Percentiles rank a stretch among this genome's conserved stretches.
These are phyloP conservation scores for Mycotypha africana DNA, from an alignment of 371 early-diverging fungal species.

Conservation along the genomic window DNA sequence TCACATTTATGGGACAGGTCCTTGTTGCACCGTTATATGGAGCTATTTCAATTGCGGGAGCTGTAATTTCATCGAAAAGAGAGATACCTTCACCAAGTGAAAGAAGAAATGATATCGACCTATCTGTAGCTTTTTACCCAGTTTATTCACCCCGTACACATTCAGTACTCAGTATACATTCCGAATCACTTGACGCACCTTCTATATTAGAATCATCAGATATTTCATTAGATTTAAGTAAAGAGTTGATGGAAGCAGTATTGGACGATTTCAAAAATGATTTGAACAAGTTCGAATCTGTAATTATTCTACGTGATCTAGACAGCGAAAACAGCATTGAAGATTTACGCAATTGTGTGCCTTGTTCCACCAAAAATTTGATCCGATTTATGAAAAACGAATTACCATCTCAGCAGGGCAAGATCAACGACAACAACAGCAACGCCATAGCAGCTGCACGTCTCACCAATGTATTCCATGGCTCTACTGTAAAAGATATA, in stretches of 20 bases:
- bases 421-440: too few relatives aligned
- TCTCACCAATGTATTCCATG: too few relatives aligned
- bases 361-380: constrained; percentile 6
- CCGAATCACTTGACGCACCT: constrained; percentile 12
- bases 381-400: constrained; percentile 7
- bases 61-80: constrained; percentile 13
- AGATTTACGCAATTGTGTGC: constrained; percentile 4
- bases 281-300: constrained; percentile 1
- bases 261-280: constrained; percentile 9
- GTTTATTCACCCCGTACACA: constrained; percentile 58
- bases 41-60: constrained; percentile 34
- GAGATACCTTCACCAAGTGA: neutral
- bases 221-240: constrained; percentile 1
- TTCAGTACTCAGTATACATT: constrained; percentile 47
- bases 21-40: constrained; percentile 39
- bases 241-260: constrained; percentile 10
- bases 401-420: neutral
- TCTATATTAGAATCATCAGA: neutral
- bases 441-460: too few relatives aligned
- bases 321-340: constrained; percentile 4
- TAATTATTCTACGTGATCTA: constrained; percentile 16
- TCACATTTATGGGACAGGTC: constrained; percentile 50
- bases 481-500: too few relatives aligned
- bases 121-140: constrained; percentile 32
- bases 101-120: constrained; percentile 1